Base-by-base conservation (phyloP, 306 rosid genomes). In the Quercus cerris region DNA sequence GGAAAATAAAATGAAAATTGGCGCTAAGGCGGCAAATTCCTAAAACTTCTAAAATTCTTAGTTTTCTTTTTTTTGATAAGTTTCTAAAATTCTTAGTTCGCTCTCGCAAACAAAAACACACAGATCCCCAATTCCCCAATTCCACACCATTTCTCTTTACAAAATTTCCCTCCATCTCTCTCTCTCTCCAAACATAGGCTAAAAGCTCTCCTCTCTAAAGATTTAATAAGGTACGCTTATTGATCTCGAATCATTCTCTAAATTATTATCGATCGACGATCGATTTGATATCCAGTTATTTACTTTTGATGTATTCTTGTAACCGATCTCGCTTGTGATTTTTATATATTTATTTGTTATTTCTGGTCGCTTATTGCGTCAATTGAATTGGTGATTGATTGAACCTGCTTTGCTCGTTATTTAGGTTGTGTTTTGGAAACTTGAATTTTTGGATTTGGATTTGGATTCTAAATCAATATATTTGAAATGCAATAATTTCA, bases 1-100 rank as follows among this genome's bases (percentile, higher is more conserved):
- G 78, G 75, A 75, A 83, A 74, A 78, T 49, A 59, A 51, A 31
- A 78, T 11, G 82, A 77, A 78, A 78, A 38, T 59, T 59, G 81
- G 82, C 78, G 84, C 22, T 56, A 76, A 30, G 78, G 84, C 87
- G 84, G 81, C 81, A 72, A 80, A 41, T 30, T 61, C 28, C 35
- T 4, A 14, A 35, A 5, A 54, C 25, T n/a, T 41, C 12, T 41
- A 8, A 41, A 8, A 8, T 20, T 8, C 10, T 28, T 5, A 5
- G 54, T 28, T 30, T 23, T 23, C 23, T 23, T 23, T 23, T 23
- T 23, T 23, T 23, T 23, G 1, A 23, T 23, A 23, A 23, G 23
- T 23, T n/a, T 41, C 46, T 41, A 8, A 41, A 8, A 8, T 20
- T 8, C 10, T 28, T 5, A 3, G 54, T 28, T 30, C 0, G 1